Conservation (phyloP, 169 alveolate species). For the Plasmodium adleri region DNA sequence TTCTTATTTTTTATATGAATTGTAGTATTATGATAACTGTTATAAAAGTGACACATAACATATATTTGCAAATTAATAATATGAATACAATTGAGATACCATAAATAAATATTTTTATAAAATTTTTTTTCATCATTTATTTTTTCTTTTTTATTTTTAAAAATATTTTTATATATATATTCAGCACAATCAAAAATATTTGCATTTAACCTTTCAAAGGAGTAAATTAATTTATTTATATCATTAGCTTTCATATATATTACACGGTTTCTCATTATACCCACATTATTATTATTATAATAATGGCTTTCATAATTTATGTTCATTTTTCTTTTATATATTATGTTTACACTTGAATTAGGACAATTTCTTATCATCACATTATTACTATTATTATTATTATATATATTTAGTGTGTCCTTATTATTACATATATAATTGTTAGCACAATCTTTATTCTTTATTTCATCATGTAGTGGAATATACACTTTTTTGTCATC, state of each 20-base stretch:
- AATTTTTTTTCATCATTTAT: constrained; percentile 4
- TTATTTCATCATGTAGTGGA: background rate
- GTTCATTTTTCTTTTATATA: constrained; percentile 4
- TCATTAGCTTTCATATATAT: constrained; percentile 58
- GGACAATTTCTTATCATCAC: background rate
- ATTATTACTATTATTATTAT: background rate
- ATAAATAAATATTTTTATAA: background rate
- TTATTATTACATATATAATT: background rate
- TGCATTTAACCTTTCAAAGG: constrained; percentile 26
- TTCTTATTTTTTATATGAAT: constrained; percentile 37
- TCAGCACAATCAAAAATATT: constrained; percentile 29
- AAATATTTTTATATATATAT: constrained; percentile 27
- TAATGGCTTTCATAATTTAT: background rate
- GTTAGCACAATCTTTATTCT: background rate
- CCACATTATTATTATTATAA: background rate
- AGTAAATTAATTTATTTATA: constrained; percentile 19
- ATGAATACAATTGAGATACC: constrained; percentile 43
- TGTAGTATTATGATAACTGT: constrained; percentile 40
- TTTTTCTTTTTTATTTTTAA: constrained; percentile 7
- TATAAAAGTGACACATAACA: constrained; percentile 35
- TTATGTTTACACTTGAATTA: background rate
- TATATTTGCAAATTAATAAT: constrained; percentile 11
- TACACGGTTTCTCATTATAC: background rate
- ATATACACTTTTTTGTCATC: too few relatives aligned
- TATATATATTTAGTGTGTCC: background rate